phyloP scores from a whole-genome alignment of 2,329 filamentous ascomycete genomes.

The Cordyceps cateniannulata region DNA sequence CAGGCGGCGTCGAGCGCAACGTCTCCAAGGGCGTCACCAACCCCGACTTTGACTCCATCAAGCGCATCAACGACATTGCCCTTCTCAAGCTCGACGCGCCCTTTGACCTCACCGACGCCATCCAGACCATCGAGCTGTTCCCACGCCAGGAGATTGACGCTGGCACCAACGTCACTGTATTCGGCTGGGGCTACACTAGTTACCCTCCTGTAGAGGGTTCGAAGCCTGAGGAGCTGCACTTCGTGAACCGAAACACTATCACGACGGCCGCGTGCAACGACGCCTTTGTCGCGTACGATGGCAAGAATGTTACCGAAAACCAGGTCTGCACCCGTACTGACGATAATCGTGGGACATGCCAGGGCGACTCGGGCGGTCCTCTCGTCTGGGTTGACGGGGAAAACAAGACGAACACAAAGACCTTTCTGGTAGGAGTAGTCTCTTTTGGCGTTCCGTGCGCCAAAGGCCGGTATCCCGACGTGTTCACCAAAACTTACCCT shows the following conservation, averaged over 20 bases:
- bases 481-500: background rate
- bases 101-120: background rate
- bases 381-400: background rate
- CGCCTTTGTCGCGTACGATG: background rate
- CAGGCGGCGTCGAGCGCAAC: background rate
- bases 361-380: constrained; percentile 7
- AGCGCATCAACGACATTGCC: background rate
- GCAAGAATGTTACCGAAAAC: background rate
- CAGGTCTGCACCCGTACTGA: background rate
- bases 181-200: constrained; percentile 10
- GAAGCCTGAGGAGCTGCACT: background rate
- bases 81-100: background rate
- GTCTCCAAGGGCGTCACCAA: background rate
- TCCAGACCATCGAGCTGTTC: background rate
- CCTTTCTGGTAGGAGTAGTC: background rate
- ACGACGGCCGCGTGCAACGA: background rate
- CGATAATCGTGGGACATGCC: background rate
- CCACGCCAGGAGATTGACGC: background rate
- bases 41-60: background rate
- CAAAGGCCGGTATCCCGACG: background rate
- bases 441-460: constrained; percentile 5
- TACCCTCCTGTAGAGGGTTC: background rate
- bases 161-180: constrained; percentile 8
- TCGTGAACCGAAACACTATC: background rate
- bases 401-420: background rate